Evolutionary conservation across 768 basidiomycete genomes (phyloP).

Genomic region (Panus rudis): DNA sequence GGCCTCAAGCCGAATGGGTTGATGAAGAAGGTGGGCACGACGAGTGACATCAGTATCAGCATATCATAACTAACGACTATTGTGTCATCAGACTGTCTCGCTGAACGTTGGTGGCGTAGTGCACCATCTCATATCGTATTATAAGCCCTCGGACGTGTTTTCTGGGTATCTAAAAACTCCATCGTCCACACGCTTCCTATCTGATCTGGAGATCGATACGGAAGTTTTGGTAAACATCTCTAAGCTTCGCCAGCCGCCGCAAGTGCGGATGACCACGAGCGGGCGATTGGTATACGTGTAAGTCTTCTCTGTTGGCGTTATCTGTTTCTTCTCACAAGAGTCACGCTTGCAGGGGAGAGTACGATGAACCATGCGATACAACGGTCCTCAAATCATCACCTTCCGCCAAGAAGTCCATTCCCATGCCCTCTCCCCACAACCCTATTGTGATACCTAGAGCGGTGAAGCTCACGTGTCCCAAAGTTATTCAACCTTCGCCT

Average conservation of each 20-base stretch:
- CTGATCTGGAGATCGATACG: background rate
- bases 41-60: background rate
- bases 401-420: too few species aligned
- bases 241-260: background rate
- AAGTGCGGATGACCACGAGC: too few species aligned
- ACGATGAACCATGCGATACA: too few species aligned
- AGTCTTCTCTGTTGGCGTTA: too few species aligned
- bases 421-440: too few species aligned
- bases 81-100: background rate
- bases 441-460: too few species aligned
- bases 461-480: too few species aligned
- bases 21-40: constrained; percentile 15
- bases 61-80: background rate
- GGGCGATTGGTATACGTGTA: too few species aligned
- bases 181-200: background rate
- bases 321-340: too few species aligned
- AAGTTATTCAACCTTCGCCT: too few species aligned
- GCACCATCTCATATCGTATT: background rate
- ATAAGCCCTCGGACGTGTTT: background rate
- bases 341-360: too few species aligned
- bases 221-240: background rate
- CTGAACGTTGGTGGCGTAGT: background rate
- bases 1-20: constrained; percentile 15
- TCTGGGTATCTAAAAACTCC: background rate
- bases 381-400: too few species aligned